A percentile compares a stretch with the other conserved stretches of the same genome.
Conservation (phyloP, 306 rosid genomes). For the Rosa rugosa region DNA sequence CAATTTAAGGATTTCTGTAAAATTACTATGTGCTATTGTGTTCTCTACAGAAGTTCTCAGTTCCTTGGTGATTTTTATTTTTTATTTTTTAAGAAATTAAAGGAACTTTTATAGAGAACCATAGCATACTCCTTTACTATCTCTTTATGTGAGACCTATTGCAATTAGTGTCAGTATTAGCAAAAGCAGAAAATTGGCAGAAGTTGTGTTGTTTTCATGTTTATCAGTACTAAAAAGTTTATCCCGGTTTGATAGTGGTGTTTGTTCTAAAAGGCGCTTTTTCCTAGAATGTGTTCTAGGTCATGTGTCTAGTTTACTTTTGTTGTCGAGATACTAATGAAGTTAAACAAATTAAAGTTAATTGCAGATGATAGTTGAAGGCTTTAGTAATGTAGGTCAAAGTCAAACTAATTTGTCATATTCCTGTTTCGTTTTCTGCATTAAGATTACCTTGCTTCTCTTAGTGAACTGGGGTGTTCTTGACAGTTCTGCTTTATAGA, state of each 20-base stretch:
- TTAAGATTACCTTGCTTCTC: background rate
- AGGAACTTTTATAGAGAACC: background rate
- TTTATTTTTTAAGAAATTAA: background rate
- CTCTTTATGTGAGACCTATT: background rate
- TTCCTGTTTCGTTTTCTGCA: background rate
- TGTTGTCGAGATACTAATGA: background rate
- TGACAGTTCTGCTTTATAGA: background rate
- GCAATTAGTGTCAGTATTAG: background rate
- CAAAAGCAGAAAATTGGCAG: background rate
- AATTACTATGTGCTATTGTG: background rate
- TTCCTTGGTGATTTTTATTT: too few species aligned
- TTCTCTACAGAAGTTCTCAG: background rate
- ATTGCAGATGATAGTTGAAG: background rate
- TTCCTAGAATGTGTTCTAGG: background rate
- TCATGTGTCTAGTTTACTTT: background rate
- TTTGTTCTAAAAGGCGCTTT: background rate
- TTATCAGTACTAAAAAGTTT: background rate
- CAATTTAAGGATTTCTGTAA: background rate
- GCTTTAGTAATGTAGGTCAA: background rate
- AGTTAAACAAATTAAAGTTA: background rate
- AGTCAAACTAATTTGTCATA: background rate
- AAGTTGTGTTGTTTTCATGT: background rate
- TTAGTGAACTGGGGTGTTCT: background rate
- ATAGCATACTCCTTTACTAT: background rate
- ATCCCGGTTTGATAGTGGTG: background rate